Base-by-base conservation (phyloP, 139 green algal species). In the Deuterostichococcus epilithicus region DNA sequence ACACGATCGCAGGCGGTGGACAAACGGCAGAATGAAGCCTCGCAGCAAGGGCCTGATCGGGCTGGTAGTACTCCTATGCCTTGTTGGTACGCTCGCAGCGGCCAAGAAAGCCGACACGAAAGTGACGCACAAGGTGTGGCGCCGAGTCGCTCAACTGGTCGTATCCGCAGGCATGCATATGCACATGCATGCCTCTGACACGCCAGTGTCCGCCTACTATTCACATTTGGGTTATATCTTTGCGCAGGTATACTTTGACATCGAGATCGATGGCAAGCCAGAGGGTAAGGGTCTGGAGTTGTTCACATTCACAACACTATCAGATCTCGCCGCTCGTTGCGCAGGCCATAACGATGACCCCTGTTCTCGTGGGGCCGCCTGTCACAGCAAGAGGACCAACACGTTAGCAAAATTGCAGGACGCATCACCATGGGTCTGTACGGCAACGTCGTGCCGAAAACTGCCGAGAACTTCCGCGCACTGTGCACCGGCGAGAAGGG, bases 371-470 rank as follows among this genome's bases (percentile, higher is more conserved):
- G 28, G 5, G 3, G 32, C n/a, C 63, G n/a, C 30, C 3, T 69
- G n/a, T 23, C 37, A 4, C 63, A 69, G 36, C 30, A 28, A 37
- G 3, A 5, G 15, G 67, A 76, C 38, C 78, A 68, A 2, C 75
- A 42, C 26, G 68, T 44, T 20, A 42, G 66, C 66, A 42, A 5
- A 15, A 2, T 68, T 37, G 59, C 85, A 90, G 91, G 92, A 5
- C 81, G 89, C 15, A 90, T 97, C 32, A 91, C 94, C n/a, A 91
- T 96, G 73, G 91, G 92, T 30, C 74, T 97, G 65, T 97, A 89
- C 76, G 90, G 93, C 38, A 91, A 96, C 13, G 78, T 78, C 0
- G 92, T 94, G 15, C 91, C 91, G 47, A 95, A 95, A 76, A 97
- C 92, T 15, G 87, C 83, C 5, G 92, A 95, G 78, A 97, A 97